Conservation (phyloP, 768 basidiomycete genomes). For the Chlorophyllum brunneum region DNA sequence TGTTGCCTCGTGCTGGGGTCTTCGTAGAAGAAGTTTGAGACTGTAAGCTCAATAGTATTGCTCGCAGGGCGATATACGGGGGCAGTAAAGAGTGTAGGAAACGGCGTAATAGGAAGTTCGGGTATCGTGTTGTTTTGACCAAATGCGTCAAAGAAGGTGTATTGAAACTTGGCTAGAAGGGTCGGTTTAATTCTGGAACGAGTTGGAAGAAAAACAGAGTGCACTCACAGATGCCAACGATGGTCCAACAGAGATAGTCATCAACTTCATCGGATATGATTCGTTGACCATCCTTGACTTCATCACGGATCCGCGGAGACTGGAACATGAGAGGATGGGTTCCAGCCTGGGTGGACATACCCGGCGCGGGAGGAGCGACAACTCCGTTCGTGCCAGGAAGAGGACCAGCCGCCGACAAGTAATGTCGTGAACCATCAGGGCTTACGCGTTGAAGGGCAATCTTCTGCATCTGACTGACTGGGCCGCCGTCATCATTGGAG, state of each 20-base stretch:
- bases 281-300: conserved; percentile 72
- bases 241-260: conserved; percentile 94
- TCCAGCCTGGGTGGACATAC: conserved; percentile 70
- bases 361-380: conserved; percentile 66
- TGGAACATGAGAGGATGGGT: conserved; percentile 81
- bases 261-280: conserved; percentile 86
- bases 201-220: conserved; percentile 4
- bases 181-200: conserved; percentile 14
- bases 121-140: conserved; percentile 76
- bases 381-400: conserved; percentile 73
- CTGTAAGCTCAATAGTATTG: conserved; percentile 78
- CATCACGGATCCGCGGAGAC: conserved; percentile 76
- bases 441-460: conserved; percentile 86
- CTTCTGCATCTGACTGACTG: conserved; percentile 96
- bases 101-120: conserved; percentile 80
- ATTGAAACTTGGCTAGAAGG: conserved; percentile 80
- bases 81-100: conserved; percentile 80
- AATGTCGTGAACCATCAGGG: conserved; percentile 79
- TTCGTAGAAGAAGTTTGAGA: conserved; percentile 86
- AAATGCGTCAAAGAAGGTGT: conserved; percentile 90
- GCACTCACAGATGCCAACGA: conserved; percentile 87
- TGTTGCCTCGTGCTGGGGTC: conserved; percentile 61
- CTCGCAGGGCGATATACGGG: conserved; percentile 69
- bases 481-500: conserved; percentile 84
- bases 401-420: conserved; percentile 85